phyloP scores from a whole-genome alignment of 2,329 filamentous ascomycete species.

The Penicillium psychrosexuale region DNA sequence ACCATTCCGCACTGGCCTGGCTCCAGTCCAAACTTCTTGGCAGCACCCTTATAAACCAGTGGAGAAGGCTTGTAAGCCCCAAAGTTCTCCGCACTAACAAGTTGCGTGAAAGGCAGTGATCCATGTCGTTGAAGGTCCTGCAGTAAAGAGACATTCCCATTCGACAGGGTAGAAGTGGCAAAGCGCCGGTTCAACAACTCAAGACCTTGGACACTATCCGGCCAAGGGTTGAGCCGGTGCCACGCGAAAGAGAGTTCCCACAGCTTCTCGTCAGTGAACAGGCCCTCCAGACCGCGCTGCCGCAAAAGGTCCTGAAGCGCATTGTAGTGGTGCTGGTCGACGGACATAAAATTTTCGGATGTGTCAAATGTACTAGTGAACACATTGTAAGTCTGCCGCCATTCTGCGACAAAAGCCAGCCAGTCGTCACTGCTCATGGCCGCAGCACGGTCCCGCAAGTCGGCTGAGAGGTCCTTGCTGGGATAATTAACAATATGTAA shows the following conservation, averaged over 20 bases:
- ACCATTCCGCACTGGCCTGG: conserved; percentile 69
- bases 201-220: conserved; percentile 59
- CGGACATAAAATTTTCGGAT: conserved; percentile 57
- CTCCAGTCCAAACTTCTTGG: conserved; percentile 53
- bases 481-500: conserved; percentile 49
- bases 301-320: conserved; percentile 59
- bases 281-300: conserved; percentile 53
- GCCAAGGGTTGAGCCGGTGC: conserved; percentile 70
- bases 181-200: conserved; percentile 54
- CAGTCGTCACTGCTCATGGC: conserved; percentile 58
- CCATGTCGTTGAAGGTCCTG: conserved; percentile 60
- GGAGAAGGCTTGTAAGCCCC: conserved; percentile 70
- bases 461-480: conserved; percentile 45
- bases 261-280: conserved; percentile 63
- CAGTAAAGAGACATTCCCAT: conserved; percentile 68
- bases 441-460: conserved; percentile 49
- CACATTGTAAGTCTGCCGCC: conserved; percentile 61
- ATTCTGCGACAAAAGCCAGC: conserved; percentile 65
- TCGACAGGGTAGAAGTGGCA: conserved; percentile 66
- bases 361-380: conserved; percentile 55
- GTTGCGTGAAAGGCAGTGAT: conserved; percentile 57
- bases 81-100: conserved; percentile 69
- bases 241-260: conserved; percentile 61
- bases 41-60: conserved; percentile 67
- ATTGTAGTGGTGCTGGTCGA: conserved; percentile 69